phyloP scores from a whole-genome alignment of 257 asterid genomes.

The Salvia miltiorrhiza region DNA sequence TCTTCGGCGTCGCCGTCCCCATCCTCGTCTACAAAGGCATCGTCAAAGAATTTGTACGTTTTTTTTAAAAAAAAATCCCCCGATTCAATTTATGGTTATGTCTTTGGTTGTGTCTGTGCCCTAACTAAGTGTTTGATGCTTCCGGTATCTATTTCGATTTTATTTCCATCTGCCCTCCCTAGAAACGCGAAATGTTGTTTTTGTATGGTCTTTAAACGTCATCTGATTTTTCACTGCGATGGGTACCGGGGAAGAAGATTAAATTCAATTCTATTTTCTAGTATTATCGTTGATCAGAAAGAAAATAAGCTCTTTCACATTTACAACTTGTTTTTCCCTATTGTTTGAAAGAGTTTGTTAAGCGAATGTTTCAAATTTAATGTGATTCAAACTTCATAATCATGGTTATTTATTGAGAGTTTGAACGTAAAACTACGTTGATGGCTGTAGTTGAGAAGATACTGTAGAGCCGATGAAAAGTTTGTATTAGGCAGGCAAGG shows the following conservation, averaged over 20 bases:
- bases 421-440: neutral
- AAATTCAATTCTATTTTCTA: neutral
- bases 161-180: neutral
- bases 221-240: neutral
- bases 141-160: neutral
- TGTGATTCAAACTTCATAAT: neutral
- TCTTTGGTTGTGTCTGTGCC: slow-evolving; percentile 9
- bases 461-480: neutral
- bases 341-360: neutral
- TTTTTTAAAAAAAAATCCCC: neutral
- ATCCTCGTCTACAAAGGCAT: slow-evolving; percentile 80
- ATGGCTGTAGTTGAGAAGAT: neutral
- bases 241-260: slow-evolving; percentile 3
- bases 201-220: neutral
- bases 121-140: no score
- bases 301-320: neutral
- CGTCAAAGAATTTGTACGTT: slow-evolving; percentile 77
- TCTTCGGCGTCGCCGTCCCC: slow-evolving; percentile 85
- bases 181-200: neutral
- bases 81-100: neutral
- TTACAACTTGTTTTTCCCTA: neutral
- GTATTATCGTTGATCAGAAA: neutral
- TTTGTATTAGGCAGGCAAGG: neutral
- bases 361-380: neutral
- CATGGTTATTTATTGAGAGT: neutral